Percentiles rank a stretch among this genome's conserved stretches.
Conservation (phyloP, 495 filamentous ascomycete species). For the Copromyces sp. region DNA sequence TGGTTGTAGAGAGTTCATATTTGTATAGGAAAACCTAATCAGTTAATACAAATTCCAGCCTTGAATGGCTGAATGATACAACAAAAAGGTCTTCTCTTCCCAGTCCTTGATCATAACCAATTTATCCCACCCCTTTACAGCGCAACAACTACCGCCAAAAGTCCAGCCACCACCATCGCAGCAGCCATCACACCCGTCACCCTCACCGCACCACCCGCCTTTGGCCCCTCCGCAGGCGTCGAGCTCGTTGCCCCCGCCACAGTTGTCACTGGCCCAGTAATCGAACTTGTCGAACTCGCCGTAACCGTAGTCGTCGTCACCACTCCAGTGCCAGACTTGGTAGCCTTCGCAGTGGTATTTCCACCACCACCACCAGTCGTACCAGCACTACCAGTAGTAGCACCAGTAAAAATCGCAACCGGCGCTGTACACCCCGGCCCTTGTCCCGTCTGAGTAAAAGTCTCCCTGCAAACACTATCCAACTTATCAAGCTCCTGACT, state of each 20-base stretch:
- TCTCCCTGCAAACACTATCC: background rate
- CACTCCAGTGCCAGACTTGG: background rate
- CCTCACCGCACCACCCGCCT: background rate
- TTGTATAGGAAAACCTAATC: background rate
- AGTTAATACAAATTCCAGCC: background rate
- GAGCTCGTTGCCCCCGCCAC: background rate
- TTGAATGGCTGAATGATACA: background rate
- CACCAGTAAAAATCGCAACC: background rate
- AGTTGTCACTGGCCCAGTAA: background rate
- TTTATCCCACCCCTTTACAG: conserved; percentile 6
- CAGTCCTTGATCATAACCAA: background rate
- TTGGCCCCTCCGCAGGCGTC: background rate
- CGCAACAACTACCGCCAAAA: conserved; percentile 17
- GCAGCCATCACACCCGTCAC: conserved; percentile 9
- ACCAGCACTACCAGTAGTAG: background rate
- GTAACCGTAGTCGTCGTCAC: background rate
- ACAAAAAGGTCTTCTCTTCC: background rate
- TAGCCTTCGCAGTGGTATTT: background rate
- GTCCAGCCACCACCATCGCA: conserved; percentile 13
- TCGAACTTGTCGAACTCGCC: background rate
- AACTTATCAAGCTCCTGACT: background rate
- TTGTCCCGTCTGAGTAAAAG: background rate
- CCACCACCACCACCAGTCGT: background rate
- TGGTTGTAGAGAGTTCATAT: conserved; percentile 2
- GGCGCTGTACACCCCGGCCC: background rate